A percentile compares a stretch with the other conserved stretches of the same genome.
Evolutionary conservation across 805 yeast genomes (phyloP).

Genomic region (Trichomonascus vanleenenianus): DNA sequence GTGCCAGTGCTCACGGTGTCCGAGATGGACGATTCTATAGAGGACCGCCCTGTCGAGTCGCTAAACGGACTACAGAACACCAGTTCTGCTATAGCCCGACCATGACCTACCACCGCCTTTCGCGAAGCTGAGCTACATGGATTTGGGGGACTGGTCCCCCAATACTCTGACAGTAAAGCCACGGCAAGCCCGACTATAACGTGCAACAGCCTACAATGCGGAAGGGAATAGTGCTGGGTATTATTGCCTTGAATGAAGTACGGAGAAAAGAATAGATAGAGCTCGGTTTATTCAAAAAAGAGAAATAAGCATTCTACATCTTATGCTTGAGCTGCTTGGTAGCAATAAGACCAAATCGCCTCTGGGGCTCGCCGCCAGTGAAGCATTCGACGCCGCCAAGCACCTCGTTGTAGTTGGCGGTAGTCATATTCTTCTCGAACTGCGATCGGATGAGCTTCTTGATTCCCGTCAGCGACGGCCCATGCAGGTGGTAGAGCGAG

Average conservation of each 20-base stretch:
- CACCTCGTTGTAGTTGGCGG: constrained; percentile 58
- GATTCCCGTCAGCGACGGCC: constrained; percentile 38
- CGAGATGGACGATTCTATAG: constrained; percentile 25
- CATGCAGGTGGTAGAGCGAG: constrained; percentile 39
- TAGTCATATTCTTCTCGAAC: constrained; percentile 31
- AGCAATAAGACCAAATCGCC: constrained; percentile 50
- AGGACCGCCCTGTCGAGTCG: constrained; percentile 30
- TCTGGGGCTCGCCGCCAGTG: constrained; percentile 67
- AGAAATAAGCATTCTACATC: constrained; percentile 30
- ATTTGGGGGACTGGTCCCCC: no score
- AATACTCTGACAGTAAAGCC: no score
- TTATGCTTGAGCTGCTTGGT: constrained; percentile 54
- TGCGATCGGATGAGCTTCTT: constrained; percentile 35
- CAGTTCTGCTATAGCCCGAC: no score
- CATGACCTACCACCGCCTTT: no score
- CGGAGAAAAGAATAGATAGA: no score
- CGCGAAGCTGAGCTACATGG: no score
- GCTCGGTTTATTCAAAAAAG: no score
- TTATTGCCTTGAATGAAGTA: no score
- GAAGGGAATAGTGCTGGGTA: no score
- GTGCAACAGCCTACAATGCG: no score
- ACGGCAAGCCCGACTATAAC: no score
- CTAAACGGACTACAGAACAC: no score
- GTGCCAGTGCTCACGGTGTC: constrained; percentile 23
- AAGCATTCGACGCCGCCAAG: constrained; percentile 62